Evolutionary conservation across 1,284 basidiomycete genomes (phyloP).

Genomic region (Inonotus hispidus): DNA sequence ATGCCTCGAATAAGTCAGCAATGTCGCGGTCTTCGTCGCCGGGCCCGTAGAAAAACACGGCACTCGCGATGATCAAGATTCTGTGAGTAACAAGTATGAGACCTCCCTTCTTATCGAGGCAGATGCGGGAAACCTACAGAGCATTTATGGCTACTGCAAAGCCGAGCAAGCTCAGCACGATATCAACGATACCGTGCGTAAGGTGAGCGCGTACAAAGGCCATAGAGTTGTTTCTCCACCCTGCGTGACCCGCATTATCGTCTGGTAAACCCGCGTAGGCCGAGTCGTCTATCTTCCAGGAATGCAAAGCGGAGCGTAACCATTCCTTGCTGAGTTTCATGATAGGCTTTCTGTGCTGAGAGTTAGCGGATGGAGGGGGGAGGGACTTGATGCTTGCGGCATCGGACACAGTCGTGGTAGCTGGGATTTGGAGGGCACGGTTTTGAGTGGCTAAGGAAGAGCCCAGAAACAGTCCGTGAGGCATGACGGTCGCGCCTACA

Average conservation of each 20-base stretch:
- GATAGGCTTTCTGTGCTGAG: background rate
- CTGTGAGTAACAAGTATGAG: slow-evolving; percentile 31
- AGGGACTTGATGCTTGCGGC: background rate
- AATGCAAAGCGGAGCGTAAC: slow-evolving; percentile 3
- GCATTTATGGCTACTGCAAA: slow-evolving; percentile 87
- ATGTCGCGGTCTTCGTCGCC: slow-evolving; percentile 32
- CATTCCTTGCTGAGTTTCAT: background rate
- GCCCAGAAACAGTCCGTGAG: slow-evolving; percentile 87
- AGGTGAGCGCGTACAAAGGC: slow-evolving; percentile 72
- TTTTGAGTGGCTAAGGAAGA: slow-evolving; percentile 83
- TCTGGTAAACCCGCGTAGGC: slow-evolving; percentile 23
- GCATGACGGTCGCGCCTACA: slow-evolving; percentile 83
- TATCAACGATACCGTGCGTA: slow-evolving; percentile 68
- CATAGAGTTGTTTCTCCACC: slow-evolving; percentile 61
- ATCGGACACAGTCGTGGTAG: background rate
- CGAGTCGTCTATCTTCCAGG: slow-evolving; percentile 13
- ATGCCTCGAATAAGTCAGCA: slow-evolving; percentile 80
- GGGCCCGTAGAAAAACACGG: slow-evolving; percentile 68
- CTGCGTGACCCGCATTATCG: slow-evolving; percentile 37
- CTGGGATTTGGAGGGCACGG: slow-evolving; percentile 35
- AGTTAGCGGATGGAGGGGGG: background rate
- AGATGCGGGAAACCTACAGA: slow-evolving; percentile 37
- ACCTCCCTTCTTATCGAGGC: background rate
- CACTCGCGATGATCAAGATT: slow-evolving; percentile 63
- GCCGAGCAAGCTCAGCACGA: slow-evolving; percentile 63